These are phyloP conservation scores for Acacia crassicarpa DNA, from an alignment of 306 rosid genomes.

Conservation along the genomic window DNA sequence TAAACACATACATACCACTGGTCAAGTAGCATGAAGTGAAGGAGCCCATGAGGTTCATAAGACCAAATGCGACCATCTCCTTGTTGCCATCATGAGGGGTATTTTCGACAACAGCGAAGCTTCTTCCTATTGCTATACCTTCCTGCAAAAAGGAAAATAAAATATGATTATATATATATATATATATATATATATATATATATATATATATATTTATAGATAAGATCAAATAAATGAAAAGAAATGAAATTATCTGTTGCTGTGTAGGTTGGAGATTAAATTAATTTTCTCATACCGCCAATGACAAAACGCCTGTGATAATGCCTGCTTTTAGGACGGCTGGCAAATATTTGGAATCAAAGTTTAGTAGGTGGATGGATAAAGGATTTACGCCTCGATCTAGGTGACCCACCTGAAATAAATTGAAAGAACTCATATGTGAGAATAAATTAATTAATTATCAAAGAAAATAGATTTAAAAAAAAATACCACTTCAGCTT, in stretches of 20 bases:
- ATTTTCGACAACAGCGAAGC: slow-evolving; percentile 66
- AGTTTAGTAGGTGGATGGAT: slow-evolving; percentile 54
- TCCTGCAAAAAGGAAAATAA: slow-evolving; percentile 47
- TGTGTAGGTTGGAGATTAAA: neutral
- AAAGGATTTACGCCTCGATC: slow-evolving; percentile 74
- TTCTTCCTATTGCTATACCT: slow-evolving; percentile 96
- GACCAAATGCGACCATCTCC: slow-evolving; percentile 88
- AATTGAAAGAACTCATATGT: neutral
- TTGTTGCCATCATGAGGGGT: slow-evolving; percentile 88
- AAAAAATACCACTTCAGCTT: no score
- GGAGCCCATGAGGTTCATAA: slow-evolving; percentile 88
- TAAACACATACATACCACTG: slow-evolving; percentile 48
- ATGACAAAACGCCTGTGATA: slow-evolving; percentile 64
- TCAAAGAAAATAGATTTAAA: no score
- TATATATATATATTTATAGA: no score
- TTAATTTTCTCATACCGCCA: slow-evolving; percentile 64
- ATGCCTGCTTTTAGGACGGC: slow-evolving; percentile 54
- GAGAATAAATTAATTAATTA: neutral
- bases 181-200: no score
- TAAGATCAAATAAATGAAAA: neutral
- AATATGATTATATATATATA: neutral
- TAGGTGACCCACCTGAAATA: slow-evolving; percentile 68
- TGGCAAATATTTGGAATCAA: slow-evolving; percentile 53
- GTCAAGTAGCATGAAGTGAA: slow-evolving; percentile 90
- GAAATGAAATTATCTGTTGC: neutral